A percentile compares a stretch with the other conserved stretches of the same genome.
Conservation (phyloP, 2,329 filamentous ascomycete genomes). For the Gnomoniopsis smithogilvyi region DNA sequence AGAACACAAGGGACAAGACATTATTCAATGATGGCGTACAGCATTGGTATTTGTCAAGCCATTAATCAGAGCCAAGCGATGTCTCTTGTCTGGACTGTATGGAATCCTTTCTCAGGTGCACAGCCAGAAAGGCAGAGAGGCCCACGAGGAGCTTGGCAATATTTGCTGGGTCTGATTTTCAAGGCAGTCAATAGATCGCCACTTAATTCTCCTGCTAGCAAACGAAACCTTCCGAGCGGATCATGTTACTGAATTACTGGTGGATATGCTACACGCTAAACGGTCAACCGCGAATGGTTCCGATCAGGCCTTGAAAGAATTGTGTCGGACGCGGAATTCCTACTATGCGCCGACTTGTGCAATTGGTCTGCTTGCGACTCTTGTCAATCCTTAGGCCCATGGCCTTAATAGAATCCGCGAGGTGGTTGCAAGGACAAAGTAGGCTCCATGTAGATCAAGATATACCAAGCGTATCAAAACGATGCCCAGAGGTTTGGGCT, state of each 20-base stretch:
- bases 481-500: background rate
- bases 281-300: constrained; percentile 12
- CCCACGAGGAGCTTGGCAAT: constrained; percentile 8
- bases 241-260: constrained; percentile 16
- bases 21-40: too few relatives aligned
- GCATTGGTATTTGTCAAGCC: background rate
- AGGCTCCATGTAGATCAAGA: background rate
- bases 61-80: background rate
- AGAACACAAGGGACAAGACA: too few relatives aligned
- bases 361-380: background rate
- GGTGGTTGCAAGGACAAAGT: background rate
- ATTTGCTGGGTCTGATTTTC: constrained; percentile 22
- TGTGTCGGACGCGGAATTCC: background rate
- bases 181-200: constrained; percentile 15
- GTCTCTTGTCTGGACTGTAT: background rate
- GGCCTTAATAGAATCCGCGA: background rate
- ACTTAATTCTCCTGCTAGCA: constrained; percentile 9
- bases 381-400: background rate
- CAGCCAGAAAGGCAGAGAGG: background rate
- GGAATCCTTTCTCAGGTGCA: constrained; percentile 20
- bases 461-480: background rate
- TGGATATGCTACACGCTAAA: constrained; percentile 15
- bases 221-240: constrained; percentile 1
- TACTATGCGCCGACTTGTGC: background rate
- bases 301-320: background rate